phyloP scores from a whole-genome alignment of 805 yeast species.

The Saccharomyces kudriavzevii region DNA sequence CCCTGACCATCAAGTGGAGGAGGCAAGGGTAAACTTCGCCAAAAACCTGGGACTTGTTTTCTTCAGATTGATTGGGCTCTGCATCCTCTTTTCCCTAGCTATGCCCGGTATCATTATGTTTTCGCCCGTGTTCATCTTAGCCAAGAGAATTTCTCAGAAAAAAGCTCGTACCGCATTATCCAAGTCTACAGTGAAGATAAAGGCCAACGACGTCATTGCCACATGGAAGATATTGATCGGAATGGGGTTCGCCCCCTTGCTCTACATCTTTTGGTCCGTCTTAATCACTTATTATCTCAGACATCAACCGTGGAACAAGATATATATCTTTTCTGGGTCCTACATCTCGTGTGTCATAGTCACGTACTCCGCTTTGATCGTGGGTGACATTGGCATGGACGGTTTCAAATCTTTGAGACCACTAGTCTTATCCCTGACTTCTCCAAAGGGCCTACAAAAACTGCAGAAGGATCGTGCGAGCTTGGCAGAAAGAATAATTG shows the following conservation, averaged over 20 bases:
- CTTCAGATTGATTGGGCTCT: slow-evolving; percentile 48
- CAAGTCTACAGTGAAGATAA: slow-evolving; percentile 79
- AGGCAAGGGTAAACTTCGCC: slow-evolving; percentile 42
- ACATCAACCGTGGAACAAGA: slow-evolving; percentile 26
- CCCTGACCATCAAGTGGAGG: slow-evolving; percentile 45
- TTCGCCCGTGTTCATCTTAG: slow-evolving; percentile 76
- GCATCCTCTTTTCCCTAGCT: slow-evolving; percentile 52
- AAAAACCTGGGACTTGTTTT: slow-evolving; percentile 46
- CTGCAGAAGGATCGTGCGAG: slow-evolving; percentile 54
- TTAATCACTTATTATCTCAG: slow-evolving; percentile 38
- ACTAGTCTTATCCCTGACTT: slow-evolving; percentile 54
- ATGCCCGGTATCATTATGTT: slow-evolving; percentile 85
- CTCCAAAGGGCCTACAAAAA: slow-evolving; percentile 48
- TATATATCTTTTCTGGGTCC: slow-evolving; percentile 40
- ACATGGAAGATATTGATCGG: slow-evolving; percentile 93
- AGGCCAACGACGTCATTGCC: slow-evolving; percentile 90
- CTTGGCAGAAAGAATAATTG: slow-evolving; percentile 68
- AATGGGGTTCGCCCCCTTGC: slow-evolving; percentile 79
- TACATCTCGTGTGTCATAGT: slow-evolving; percentile 62
- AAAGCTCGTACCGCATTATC: slow-evolving; percentile 78
- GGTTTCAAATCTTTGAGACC: slow-evolving; percentile 77
- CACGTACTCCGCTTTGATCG: slow-evolving; percentile 82
- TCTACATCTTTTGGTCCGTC: slow-evolving; percentile 73
- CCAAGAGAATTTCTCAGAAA: slow-evolving; percentile 62
- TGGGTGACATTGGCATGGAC: slow-evolving; percentile 93